phyloP scores from a whole-genome alignment of 108 stramenopile genomes.

The Nannochloropsis salina region DNA sequence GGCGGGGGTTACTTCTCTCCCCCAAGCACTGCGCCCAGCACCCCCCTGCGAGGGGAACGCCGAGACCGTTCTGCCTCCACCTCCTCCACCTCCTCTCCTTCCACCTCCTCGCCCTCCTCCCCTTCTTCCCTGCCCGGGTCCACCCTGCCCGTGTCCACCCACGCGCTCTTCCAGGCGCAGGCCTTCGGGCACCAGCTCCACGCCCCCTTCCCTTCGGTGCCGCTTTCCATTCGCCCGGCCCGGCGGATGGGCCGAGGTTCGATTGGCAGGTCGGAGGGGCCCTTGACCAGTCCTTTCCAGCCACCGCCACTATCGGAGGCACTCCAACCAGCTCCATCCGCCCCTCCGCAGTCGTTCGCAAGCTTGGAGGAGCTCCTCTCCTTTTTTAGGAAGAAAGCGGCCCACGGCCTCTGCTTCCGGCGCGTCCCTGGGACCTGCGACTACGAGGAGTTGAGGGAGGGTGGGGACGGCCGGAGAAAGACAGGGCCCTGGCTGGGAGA shows the following conservation, averaged over 20 bases:
- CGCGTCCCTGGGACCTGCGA: not conserved
- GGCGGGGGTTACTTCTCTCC: not conserved
- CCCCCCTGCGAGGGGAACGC: not conserved
- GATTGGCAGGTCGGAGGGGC: not conserved
- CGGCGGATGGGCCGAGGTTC: not conserved
- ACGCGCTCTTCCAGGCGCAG: not conserved
- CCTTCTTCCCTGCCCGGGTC: not conserved
- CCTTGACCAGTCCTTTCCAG: too few relatives aligned
- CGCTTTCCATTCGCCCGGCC: not conserved
- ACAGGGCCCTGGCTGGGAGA: not conserved
- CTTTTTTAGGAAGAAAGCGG: not conserved
- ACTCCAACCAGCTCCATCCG: too few relatives aligned
- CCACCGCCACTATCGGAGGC: too few relatives aligned
- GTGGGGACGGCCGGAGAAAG: not conserved
- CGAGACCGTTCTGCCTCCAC: not conserved
- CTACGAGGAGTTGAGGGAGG: not conserved
- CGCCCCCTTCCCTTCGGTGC: not conserved
- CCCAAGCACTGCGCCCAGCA: not conserved
- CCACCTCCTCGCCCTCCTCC: conserved; percentile 14
- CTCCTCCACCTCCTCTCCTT: not conserved
- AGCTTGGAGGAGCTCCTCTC: not conserved
- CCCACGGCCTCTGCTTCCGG: not conserved
- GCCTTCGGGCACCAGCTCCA: not conserved
- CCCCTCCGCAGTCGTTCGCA: not conserved
- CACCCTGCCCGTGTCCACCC: not conserved